These are phyloP conservation scores for Sarocladiaceae sp. DNA, from an alignment of 2,329 filamentous ascomycete genomes.

Conservation along the genomic window DNA sequence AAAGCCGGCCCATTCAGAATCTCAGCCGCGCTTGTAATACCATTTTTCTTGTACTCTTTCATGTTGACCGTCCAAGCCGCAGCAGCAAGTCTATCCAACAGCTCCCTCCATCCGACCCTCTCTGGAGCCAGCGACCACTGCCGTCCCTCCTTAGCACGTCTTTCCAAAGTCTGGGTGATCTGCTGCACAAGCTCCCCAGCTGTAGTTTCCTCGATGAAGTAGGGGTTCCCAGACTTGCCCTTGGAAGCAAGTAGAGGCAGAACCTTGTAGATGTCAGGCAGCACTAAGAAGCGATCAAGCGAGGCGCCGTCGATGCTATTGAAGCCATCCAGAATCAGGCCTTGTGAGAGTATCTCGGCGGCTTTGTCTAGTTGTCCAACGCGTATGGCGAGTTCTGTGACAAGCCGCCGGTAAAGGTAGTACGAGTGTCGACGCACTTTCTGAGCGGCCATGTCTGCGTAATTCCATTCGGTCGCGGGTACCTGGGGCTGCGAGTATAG, in stretches of 20 bases:
- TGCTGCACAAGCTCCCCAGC: background rate
- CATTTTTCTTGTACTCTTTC: background rate
- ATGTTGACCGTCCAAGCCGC: slow-evolving; percentile 4
- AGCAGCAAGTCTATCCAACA: slow-evolving; percentile 1
- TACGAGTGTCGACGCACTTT: slow-evolving; percentile 3
- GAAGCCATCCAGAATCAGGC: slow-evolving; percentile 5
- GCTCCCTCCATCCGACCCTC: slow-evolving; percentile 1
- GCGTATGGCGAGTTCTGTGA: slow-evolving; percentile 1
- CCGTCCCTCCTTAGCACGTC: background rate
- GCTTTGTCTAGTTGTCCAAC: background rate
- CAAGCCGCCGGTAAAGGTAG: slow-evolving; percentile 4
- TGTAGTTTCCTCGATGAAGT: slow-evolving; percentile 3
- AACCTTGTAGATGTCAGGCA: slow-evolving; percentile 1
- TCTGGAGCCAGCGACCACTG: slow-evolving; percentile 8
- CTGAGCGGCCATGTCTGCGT: background rate
- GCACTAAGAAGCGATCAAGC: background rate
- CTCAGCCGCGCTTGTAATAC: background rate
- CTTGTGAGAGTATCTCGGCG: slow-evolving; percentile 2
- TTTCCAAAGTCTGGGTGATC: background rate
- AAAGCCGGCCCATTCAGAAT: background rate
- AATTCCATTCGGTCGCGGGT: background rate
- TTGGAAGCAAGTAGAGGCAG: background rate
- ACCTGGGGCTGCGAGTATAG: slow-evolving; percentile 7
- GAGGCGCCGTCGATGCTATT: background rate
- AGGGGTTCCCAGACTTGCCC: slow-evolving; percentile 4